Evolutionary conservation across 805 yeast genomes (phyloP).

Genomic region (Allodekkera sacchari): DNA sequence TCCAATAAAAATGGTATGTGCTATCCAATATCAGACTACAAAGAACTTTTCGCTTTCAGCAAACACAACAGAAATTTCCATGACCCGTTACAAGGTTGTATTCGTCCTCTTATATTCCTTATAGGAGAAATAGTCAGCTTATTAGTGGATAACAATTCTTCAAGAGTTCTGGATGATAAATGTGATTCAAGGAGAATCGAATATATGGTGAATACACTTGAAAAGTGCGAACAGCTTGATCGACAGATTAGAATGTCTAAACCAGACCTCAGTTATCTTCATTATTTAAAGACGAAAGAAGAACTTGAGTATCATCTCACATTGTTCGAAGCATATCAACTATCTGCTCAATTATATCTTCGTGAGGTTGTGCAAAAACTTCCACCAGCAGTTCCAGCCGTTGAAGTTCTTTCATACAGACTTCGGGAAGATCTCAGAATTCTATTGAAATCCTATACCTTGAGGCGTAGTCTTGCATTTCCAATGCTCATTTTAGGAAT

Average conservation of each 20-base stretch:
- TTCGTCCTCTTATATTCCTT: constrained; percentile 27
- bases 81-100: constrained; percentile 36
- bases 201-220: constrained; percentile 10
- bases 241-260: constrained; percentile 9
- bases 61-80: constrained; percentile 10
- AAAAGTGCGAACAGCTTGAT: constrained; percentile 12
- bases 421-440: constrained; percentile 14
- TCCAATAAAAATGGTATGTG: constrained; percentile 30
- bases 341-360: constrained; percentile 19
- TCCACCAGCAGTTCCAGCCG: constrained; percentile 22
- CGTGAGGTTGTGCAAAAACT: constrained; percentile 17
- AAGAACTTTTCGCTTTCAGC: constrained; percentile 16
- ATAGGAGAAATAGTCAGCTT: constrained; percentile 31
- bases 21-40: constrained; percentile 26
- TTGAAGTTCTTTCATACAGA: constrained; percentile 12
- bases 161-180: constrained; percentile 12
- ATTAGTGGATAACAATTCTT: constrained; percentile 15
- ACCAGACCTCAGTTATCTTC: constrained; percentile 14
- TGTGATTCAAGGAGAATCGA: constrained; percentile 17
- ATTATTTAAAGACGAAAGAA: constrained; percentile 11
- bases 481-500: constrained; percentile 32
- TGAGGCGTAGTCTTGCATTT: constrained; percentile 25
- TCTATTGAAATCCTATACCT: constrained; percentile 6
- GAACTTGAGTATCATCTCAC: constrained; percentile 25
- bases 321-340: constrained; percentile 27